Conservation (phyloP, 2,329 filamentous ascomycete species). For the Raffaelea arxii region DNA sequence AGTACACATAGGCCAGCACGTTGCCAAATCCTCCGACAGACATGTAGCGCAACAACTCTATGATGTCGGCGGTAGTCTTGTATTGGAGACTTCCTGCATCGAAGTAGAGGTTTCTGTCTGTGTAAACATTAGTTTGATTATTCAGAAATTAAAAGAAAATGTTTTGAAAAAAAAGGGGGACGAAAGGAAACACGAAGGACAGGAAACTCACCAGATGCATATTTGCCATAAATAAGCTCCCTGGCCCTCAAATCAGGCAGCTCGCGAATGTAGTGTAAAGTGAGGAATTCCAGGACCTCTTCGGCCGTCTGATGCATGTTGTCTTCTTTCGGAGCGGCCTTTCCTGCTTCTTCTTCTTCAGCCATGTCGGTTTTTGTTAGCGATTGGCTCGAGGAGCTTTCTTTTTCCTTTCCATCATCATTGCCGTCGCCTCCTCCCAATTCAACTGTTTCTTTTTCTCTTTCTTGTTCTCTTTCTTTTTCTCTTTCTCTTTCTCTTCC, state of each 20-base stretch:
- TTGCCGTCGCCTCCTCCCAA: too few relatives aligned
- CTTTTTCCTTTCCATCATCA: too few relatives aligned
- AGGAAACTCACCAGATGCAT: neutral
- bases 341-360: neutral
- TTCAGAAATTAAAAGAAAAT: neutral
- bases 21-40: neutral
- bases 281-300: neutral
- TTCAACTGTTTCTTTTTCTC: too few relatives aligned
- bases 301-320: too few relatives aligned
- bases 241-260: neutral
- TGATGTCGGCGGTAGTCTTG: neutral
- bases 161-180: neutral
- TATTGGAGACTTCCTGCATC: neutral
- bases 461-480: too few relatives aligned
- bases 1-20: neutral
- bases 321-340: neutral
- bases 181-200: neutral
- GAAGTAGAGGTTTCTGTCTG: constrained; percentile 1
- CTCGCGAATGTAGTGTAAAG: constrained; percentile 1
- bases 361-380: neutral
- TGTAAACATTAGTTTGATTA: neutral
- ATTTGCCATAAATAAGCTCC: constrained; percentile 1
- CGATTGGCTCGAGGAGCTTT: too few relatives aligned
- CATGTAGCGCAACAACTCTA: neutral
- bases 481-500: too few relatives aligned